phyloP scores from a whole-genome alignment of 2,329 filamentous ascomycete species.

The Setomelanomma holmii region DNA sequence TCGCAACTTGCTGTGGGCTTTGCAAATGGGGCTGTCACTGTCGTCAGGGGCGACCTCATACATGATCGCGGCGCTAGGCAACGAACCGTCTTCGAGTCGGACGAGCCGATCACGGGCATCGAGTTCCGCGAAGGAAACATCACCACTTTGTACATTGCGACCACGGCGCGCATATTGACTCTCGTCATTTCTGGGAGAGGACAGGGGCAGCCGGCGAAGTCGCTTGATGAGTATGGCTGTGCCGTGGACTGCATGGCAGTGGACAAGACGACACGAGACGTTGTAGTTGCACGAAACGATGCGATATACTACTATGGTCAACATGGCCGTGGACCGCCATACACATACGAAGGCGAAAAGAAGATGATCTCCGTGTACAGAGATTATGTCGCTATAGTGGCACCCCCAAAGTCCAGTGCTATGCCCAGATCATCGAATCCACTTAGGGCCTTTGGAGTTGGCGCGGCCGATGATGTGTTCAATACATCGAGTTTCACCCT shows the following conservation, averaged over 20 bases:
- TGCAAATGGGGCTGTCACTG: constrained; percentile 90
- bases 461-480: constrained; percentile 78
- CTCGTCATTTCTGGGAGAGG: constrained; percentile 86
- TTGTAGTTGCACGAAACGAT: constrained; percentile 93
- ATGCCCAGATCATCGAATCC: constrained; percentile 65
- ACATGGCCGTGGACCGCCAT: constrained; percentile 84
- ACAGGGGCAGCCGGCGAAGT: constrained; percentile 86
- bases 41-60: constrained; percentile 91
- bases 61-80: constrained; percentile 95
- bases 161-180: constrained; percentile 85
- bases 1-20: constrained; percentile 95
- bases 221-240: constrained; percentile 88
- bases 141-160: constrained; percentile 89
- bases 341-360: constrained; percentile 91
- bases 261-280: constrained; percentile 78
- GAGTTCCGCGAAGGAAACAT: constrained; percentile 71
- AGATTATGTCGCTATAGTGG: constrained; percentile 87
- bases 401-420: constrained; percentile 70
- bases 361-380: constrained; percentile 78
- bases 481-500: constrained; percentile 88
- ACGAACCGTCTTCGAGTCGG: constrained; percentile 92
- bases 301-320: constrained; percentile 92
- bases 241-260: constrained; percentile 94
- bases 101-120: constrained; percentile 93
- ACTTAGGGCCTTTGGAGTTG: constrained; percentile 76